Evolutionary conservation across 2,329 filamentous ascomycete genomes (phyloP).

Genomic region (Lachnellula arida): DNA sequence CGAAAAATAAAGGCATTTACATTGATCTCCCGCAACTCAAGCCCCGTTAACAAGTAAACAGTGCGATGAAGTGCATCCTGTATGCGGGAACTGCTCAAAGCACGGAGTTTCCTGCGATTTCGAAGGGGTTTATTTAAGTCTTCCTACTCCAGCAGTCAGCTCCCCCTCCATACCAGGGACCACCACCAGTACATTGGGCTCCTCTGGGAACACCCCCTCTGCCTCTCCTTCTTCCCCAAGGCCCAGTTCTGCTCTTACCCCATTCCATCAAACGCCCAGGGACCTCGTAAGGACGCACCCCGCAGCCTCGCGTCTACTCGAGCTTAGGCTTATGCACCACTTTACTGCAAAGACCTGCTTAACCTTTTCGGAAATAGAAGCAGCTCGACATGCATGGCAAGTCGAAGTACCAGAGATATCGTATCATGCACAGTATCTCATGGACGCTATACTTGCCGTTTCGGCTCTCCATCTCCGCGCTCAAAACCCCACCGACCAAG

Average conservation of each 20-base stretch:
- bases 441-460: slow-evolving; percentile 60
- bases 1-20: slow-evolving; percentile 62
- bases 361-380: slow-evolving; percentile 50
- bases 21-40: background rate
- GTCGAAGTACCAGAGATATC: slow-evolving; percentile 56
- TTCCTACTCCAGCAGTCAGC: background rate
- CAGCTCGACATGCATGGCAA: slow-evolving; percentile 53
- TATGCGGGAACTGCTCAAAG: slow-evolving; percentile 62
- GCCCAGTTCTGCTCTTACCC: slow-evolving; percentile 12
- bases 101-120: slow-evolving; percentile 65
- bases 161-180: slow-evolving; percentile 15
- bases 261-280: slow-evolving; percentile 21
- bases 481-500: slow-evolving; percentile 51
- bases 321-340: slow-evolving; percentile 60
- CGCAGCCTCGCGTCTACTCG: slow-evolving; percentile 36
- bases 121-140: slow-evolving; percentile 37
- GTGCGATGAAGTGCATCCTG: slow-evolving; percentile 63
- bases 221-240: slow-evolving; percentile 13
- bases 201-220: slow-evolving; percentile 3
- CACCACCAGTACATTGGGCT: slow-evolving; percentile 3
- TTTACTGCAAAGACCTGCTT: slow-evolving; percentile 57
- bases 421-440: slow-evolving; percentile 55
- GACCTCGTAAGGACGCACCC: slow-evolving; percentile 15
- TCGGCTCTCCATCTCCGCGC: slow-evolving; percentile 59
- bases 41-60: slow-evolving; percentile 9